Conservation (phyloP, 1,284 basidiomycete genomes). For the Grifola frondosa region DNA sequence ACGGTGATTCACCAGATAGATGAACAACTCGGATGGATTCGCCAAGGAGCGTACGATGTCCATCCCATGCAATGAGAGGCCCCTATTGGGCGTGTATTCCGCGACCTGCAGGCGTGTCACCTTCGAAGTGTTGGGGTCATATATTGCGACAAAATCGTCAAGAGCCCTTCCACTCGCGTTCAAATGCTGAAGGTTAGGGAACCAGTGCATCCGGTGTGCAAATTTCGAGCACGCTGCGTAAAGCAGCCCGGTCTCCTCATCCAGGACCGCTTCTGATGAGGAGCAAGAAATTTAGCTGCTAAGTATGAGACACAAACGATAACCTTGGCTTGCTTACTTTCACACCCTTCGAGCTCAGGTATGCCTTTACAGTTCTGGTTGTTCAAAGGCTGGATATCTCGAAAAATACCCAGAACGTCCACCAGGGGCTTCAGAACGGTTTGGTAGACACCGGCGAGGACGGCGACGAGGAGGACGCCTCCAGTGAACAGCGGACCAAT, state of each 20-base stretch:
- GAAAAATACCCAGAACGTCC: constrained; percentile 38
- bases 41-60: constrained; percentile 59
- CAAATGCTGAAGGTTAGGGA: constrained; percentile 45
- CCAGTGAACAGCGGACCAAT: no score
- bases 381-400: constrained; percentile 42
- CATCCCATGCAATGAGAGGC: constrained; percentile 69
- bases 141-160: constrained; percentile 64
- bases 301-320: constrained; percentile 2
- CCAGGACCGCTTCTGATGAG: constrained; percentile 57
- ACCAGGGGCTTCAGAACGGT: constrained; percentile 12
- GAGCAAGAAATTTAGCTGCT: constrained; percentile 3
- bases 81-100: constrained; percentile 39
- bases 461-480: constrained; percentile 7
- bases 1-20: constrained; percentile 72
- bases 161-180: constrained; percentile 46
- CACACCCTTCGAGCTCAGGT: constrained; percentile 60
- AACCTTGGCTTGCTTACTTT: constrained; percentile 44
- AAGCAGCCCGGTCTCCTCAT: constrained; percentile 55
- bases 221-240: constrained; percentile 71
- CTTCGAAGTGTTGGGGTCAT: constrained; percentile 47
- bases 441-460: constrained; percentile 16
- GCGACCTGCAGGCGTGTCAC: constrained; percentile 48
- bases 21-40: constrained; percentile 51
- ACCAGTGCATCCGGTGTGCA: constrained; percentile 52
- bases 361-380: constrained; percentile 48